Evolutionary conservation across 2,329 filamentous ascomycete species (phyloP).

Genomic region (Dothiorella sarmentorum): DNA sequence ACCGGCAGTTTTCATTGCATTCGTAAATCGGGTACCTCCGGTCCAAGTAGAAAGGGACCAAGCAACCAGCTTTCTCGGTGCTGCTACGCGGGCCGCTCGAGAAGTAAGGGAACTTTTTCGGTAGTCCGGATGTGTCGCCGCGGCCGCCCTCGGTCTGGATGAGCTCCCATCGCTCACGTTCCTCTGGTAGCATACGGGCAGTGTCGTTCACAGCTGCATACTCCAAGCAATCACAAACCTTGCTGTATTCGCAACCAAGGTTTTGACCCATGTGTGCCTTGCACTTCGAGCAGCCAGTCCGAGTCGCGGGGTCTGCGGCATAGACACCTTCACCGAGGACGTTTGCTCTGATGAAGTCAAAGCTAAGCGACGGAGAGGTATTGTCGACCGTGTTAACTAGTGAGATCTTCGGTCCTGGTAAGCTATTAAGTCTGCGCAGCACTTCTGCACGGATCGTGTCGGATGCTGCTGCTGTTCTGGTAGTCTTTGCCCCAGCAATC

Average conservation of each 20-base stretch:
- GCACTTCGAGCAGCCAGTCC: constrained; percentile 65
- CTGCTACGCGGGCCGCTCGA: constrained; percentile 28
- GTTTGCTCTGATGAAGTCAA: constrained; percentile 65
- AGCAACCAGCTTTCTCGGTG: constrained; percentile 23
- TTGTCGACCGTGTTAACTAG: constrained; percentile 63
- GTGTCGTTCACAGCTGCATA: constrained; percentile 52
- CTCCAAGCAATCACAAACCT: constrained; percentile 65
- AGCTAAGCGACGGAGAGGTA: constrained; percentile 55
- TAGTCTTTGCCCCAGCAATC: constrained; percentile 27
- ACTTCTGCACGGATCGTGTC: constrained; percentile 40
- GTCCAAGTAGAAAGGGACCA: constrained; percentile 44
- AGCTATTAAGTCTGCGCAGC: constrained; percentile 26
- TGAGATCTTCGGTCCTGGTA: constrained; percentile 46
- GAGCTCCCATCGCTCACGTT: constrained; percentile 20
- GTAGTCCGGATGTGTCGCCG: constrained; percentile 35
- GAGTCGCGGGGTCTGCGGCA: constrained; percentile 58
- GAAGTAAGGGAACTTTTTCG: constrained; percentile 62
- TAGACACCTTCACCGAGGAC: constrained; percentile 59
- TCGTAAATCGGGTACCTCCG: constrained; percentile 64
- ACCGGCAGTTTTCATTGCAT: constrained; percentile 70
- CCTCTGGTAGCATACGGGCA: constrained; percentile 17
- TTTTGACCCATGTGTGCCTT: constrained; percentile 49
- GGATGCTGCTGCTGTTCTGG: constrained; percentile 32
- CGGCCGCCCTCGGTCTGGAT: constrained; percentile 22
- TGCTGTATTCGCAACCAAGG: constrained; percentile 60